phyloP scores from a whole-genome alignment of 768 basidiomycete genomes.

The Clitopilus passeckerianus region DNA sequence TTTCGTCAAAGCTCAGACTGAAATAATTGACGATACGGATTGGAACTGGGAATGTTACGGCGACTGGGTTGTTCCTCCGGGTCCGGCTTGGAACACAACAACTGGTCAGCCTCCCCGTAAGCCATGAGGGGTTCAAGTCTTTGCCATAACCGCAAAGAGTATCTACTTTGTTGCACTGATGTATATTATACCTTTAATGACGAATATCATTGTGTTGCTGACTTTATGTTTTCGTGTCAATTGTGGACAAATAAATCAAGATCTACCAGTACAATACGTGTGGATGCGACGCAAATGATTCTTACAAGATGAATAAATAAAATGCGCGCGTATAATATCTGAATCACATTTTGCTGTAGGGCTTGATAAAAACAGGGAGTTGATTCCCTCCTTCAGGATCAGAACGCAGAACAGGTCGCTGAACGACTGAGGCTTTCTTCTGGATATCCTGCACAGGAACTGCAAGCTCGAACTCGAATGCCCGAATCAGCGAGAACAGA shows the following conservation, averaged over 20 bases:
- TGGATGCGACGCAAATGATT: not conserved
- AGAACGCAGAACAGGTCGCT: constrained; percentile 37
- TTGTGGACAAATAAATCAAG: too few relatives aligned
- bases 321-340: not conserved
- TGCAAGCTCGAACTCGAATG: constrained; percentile 51
- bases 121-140: not conserved
- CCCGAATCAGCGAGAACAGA: constrained; percentile 45
- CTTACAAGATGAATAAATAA: not conserved
- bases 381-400: constrained; percentile 34
- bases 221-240: too few relatives aligned
- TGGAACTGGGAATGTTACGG: constrained; percentile 76
- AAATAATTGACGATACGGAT: constrained; percentile 60
- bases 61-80: constrained; percentile 68
- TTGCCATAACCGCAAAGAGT: too few relatives aligned
- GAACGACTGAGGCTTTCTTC: constrained; percentile 32
- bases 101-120: constrained; percentile 56
- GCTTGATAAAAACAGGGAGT: constrained; percentile 37
- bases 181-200: not conserved
- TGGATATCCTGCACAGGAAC: constrained; percentile 40
- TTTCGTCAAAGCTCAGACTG: constrained; percentile 68
- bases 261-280: too few relatives aligned
- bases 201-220: not conserved
- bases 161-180: too few relatives aligned
- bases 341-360: constrained; percentile 7
- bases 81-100: constrained; percentile 66